phyloP scores from a whole-genome alignment of 768 basidiomycete species.

The Leucosporidium scottii region DNA sequence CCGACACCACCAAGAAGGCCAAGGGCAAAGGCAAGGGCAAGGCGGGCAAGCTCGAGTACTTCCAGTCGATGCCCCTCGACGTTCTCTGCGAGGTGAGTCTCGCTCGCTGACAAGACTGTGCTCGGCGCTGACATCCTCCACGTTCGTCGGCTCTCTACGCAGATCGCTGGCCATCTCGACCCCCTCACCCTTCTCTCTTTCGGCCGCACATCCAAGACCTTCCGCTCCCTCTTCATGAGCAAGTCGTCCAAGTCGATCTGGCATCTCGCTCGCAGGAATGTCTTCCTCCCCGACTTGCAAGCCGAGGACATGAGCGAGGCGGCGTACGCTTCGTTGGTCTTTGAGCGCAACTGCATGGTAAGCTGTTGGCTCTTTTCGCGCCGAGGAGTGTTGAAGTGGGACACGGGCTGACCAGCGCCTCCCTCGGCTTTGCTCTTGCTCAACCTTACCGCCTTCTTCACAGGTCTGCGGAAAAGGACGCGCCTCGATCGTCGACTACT shows the following conservation, averaged over 20 bases:
- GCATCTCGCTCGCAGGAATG: background rate
- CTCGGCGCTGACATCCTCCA: background rate
- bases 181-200: constrained; percentile 8
- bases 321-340: background rate
- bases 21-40: background rate
- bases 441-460: background rate
- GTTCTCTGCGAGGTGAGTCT: constrained; percentile 3
- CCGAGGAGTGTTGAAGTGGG: too few relatives aligned
- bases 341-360: background rate
- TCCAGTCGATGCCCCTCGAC: background rate
- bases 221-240: background rate
- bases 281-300: background rate
- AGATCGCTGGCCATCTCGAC: constrained; percentile 13
- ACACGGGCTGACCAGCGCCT: too few relatives aligned
- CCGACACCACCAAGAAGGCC: background rate
- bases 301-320: constrained; percentile 5
- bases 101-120: background rate
- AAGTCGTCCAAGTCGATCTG: background rate
- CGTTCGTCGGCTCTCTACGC: background rate
- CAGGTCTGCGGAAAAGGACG: background rate
- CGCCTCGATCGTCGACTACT: background rate
- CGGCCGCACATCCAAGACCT: background rate
- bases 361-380: background rate
- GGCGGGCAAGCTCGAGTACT: constrained; percentile 1
- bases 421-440: too few relatives aligned